phyloP scores from a whole-genome alignment of 116 monocot genomes.

The Dioscorea cayenensis region DNA sequence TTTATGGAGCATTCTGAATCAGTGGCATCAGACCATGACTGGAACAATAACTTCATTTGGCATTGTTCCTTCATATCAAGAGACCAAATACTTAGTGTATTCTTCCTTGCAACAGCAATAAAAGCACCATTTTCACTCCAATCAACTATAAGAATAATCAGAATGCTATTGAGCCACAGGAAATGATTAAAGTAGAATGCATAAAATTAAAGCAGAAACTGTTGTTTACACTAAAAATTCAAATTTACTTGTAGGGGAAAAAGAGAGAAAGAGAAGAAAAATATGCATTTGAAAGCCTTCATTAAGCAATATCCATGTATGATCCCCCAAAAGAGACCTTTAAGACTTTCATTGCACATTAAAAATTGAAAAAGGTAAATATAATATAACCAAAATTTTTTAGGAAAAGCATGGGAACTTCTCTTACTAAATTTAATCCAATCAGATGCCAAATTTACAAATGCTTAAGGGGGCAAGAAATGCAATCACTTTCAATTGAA shows the following conservation, averaged over 20 bases:
- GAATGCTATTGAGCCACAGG: background rate
- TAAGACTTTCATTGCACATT: no score
- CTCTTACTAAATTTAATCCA: background rate
- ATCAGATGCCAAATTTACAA: background rate
- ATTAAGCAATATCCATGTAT: no score
- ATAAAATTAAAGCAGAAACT: background rate
- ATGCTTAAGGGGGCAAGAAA: background rate
- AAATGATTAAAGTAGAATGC: background rate
- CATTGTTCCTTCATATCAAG: conserved; percentile 44
- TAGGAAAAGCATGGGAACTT: background rate
- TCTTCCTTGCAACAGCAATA: conserved; percentile 58
- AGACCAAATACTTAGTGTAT: conserved; percentile 51
- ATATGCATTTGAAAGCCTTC: no score
- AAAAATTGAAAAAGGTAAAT: no score
- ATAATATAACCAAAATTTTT: background rate
- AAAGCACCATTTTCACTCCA: conserved; percentile 59
- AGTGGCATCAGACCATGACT: conserved; percentile 31
- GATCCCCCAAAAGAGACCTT: no score
- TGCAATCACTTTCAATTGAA: background rate
- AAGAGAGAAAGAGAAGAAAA: no score
- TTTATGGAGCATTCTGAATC: conserved; percentile 38
- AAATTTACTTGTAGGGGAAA: background rate
- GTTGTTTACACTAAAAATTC: background rate
- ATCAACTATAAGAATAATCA: conserved; percentile 42
- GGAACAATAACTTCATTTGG: conserved; percentile 47